Evolutionary conservation across 1,284 basidiomycete genomes (phyloP).

Genomic region (Ceratobasidium sp.): DNA sequence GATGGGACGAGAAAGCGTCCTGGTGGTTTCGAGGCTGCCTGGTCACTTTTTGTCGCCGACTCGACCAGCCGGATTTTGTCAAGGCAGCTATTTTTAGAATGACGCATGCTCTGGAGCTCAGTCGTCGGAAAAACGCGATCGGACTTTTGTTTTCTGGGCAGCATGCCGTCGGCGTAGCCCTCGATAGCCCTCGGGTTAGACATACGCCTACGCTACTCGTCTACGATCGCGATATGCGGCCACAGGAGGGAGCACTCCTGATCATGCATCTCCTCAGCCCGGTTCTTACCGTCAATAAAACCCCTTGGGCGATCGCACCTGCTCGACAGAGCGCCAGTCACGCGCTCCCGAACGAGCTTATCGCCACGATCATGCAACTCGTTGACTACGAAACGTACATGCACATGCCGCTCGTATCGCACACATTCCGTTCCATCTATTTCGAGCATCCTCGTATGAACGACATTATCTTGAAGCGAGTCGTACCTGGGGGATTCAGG

Average conservation of each 20-base stretch:
- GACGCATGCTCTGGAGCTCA: not conserved
- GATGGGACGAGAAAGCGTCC: not conserved
- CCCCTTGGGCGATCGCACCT: not conserved
- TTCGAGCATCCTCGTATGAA: not conserved
- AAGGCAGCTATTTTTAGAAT: not conserved
- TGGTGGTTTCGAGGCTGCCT: constrained; percentile 7
- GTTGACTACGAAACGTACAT: not conserved
- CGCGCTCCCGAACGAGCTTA: not conserved
- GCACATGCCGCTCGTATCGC: not conserved
- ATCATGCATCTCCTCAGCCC: not conserved
- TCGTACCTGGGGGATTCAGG: not conserved
- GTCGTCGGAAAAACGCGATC: not conserved
- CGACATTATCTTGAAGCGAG: not conserved
- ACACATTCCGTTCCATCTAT: not conserved
- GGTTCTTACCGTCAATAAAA: not conserved
- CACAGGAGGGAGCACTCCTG: not conserved
- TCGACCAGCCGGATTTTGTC: not conserved
- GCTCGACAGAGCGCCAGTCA: not conserved
- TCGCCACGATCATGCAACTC: not conserved
- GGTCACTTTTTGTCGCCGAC: not conserved
- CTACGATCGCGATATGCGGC: not conserved
- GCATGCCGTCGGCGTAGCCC: not conserved
- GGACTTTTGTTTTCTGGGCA: not conserved
- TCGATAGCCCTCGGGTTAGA: not conserved
- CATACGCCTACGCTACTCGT: not conserved